Conservation (phyloP, 2,329 filamentous ascomycete species). For the Podosphaera fusca region DNA sequence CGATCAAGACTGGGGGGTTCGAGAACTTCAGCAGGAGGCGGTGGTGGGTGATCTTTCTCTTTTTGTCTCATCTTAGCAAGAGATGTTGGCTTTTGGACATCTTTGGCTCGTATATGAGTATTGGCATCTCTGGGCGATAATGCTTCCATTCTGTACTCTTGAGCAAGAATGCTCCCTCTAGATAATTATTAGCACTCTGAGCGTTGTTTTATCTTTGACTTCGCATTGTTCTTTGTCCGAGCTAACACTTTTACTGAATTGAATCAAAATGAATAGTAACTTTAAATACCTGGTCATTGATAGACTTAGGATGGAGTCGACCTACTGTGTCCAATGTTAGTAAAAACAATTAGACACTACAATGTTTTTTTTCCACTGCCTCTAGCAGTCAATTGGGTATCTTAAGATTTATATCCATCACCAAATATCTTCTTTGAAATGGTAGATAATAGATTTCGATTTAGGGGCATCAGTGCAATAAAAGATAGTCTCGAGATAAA, state of each 20-base stretch:
- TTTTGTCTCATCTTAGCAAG: conserved; percentile 22
- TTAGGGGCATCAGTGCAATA: no score
- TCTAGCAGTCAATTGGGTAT: no score
- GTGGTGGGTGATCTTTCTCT: conserved; percentile 43
- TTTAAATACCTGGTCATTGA: background rate
- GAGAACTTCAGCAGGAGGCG: conserved; percentile 33
- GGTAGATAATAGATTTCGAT: no score
- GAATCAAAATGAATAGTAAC: background rate
- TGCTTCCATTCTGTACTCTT: conserved; percentile 34
- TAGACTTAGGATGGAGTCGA: no score
- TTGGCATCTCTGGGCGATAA: conserved; percentile 42
- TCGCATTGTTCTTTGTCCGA: background rate
- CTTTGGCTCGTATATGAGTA: conserved; percentile 27
- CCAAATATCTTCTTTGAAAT: no score
- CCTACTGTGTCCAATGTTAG: no score
- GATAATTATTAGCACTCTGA: background rate
- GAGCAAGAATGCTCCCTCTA: conserved; percentile 14
- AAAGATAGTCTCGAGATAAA: no score
- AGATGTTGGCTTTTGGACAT: conserved; percentile 21
- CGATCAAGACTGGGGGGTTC: conserved; percentile 47
- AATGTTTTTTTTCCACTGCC: no score
- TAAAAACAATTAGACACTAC: no score
- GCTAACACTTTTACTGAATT: background rate
- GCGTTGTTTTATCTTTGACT: background rate
- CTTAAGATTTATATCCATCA: no score